Base-by-base conservation (phyloP, 1,139 yeast species). In the Meyerozyma smithsonii region DNA sequence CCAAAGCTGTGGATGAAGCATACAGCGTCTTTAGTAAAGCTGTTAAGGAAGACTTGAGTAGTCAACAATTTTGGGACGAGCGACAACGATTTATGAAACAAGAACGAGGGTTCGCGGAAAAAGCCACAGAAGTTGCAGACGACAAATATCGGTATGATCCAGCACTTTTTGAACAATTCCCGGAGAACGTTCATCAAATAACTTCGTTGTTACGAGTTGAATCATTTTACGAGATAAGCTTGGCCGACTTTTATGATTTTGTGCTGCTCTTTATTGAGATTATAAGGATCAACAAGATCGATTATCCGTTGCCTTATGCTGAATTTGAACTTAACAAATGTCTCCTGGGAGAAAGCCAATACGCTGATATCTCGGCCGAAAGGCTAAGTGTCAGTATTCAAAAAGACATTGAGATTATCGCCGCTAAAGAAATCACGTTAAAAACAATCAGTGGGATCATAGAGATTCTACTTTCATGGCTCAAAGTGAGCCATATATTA, bases 1-100 rank as follows among this genome's bases (percentile, higher is more conserved):
- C 97, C 0, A 71, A 65, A 39, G 89, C 96, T 42, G 79, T 90
- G 20, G 67, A 74, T 40, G 97, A 92, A 55, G 97, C 97, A 0
- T 62, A 68, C 37, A 57, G 58, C 5, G 73, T 92, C 6, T 74
- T 87, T 45, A 69, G 74, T 23, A 64, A 76, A 12, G 76, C 85
- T 17, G 73, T 88, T 1, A 72, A 79, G 43, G 83, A 84, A 21
- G 81, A 84, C 37, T 77, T 84, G 40, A 77, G 82, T 2, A 69
- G 78, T 37, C 69, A 77, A 41, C 88, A 90, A 52, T 56, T 87
- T 23, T 83, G 92, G 86, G 62, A 70, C 35, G 95, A 84, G 50
- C 62, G 89, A 32, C 79, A 79, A 38, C 58, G 64, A 34, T 90
- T 88, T 49, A 81, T 87, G 77, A 65, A 69, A 37, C 84, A 82